Base-by-base conservation (phyloP, 2,329 filamentous ascomycete species). In the Penicillium sp. region DNA sequence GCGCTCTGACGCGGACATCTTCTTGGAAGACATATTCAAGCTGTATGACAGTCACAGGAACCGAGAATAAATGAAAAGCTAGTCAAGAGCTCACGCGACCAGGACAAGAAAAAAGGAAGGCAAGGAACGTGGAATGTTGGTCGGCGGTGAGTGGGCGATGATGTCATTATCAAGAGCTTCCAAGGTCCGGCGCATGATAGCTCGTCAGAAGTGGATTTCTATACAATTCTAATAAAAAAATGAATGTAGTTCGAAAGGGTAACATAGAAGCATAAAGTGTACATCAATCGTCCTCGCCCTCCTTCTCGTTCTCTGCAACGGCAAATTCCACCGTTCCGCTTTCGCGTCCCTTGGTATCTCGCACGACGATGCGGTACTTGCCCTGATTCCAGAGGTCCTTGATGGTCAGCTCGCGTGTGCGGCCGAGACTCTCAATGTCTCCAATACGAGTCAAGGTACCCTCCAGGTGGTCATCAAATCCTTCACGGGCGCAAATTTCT, bases 371-470 rank as follows among this genome's bases (percentile, higher is more conserved):
- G 57, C 84, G 81, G 68, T 96, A 96, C 70, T 87, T 87, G 2
- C 91, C 91, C 12, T 89, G 85, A 29, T 92, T 78, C 66, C 94
- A 93, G 36, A 97, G 79, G 71, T 97, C 94, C 76, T 99, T 99
- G 59, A 95, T 89, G 1, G 95, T 95, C 47, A 99, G 71, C 74
- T 99, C 94, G 56, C 93, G 85, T n/a, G 94, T 99, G 57, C 94
- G 81, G 33, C 92, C 93, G 56, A 99, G 79, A 65, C 87, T 92
- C 78, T 99, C 94, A 68, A 99, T 99, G 59, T 88, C 92, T n/a
- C 81, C 75, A 61, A 99, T 99, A 21, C 94, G 83, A 53, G 93
- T 82, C 23, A 96, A 76, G 0, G 94, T 97, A 3, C 82, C 85
- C 56, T 95, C 85, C 15, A 99, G 76, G 69, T 91, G 87, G 59